Conservation (phyloP, 345 rosid species). For the Trapa incisa region DNA sequence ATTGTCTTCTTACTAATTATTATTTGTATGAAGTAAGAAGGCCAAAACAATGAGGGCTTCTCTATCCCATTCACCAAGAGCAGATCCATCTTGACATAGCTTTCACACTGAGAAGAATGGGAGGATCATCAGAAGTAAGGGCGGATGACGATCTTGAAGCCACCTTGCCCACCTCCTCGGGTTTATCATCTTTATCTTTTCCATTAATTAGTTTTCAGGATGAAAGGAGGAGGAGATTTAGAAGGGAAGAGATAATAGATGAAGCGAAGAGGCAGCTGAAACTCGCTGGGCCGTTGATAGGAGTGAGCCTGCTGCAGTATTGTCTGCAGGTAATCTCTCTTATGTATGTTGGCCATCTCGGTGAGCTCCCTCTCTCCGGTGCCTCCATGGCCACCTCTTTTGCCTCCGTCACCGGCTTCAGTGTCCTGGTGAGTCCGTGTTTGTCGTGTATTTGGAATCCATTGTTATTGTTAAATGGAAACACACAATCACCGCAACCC, state of each 20-base stretch:
- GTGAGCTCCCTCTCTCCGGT: constrained; percentile 7
- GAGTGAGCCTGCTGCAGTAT: background rate
- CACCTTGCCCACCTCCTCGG: background rate
- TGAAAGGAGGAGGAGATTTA: background rate
- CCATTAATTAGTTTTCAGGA: background rate
- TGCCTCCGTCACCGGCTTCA: constrained; percentile 10
- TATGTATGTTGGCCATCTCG: constrained; percentile 11
- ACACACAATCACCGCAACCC: background rate
- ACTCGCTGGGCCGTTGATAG: constrained; percentile 6
- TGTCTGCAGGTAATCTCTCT: constrained; percentile 4
- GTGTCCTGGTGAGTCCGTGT: constrained; percentile 2
- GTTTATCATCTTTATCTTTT: background rate
- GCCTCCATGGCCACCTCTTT: constrained; percentile 13
- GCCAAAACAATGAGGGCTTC: background rate
- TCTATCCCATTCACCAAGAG: background rate
- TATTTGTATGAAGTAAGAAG: background rate
- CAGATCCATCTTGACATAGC: background rate
- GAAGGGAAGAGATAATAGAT: constrained; percentile 1
- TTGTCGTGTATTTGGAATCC: background rate
- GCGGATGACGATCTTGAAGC: background rate
- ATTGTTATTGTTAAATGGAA: background rate
- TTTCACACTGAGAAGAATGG: background rate
- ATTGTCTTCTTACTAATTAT: background rate
- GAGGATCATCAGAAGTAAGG: background rate
- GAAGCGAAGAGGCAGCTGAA: constrained; percentile 9